Percentiles rank a stretch among this genome's conserved stretches.
phyloP scores from a whole-genome alignment of 208 protist species.

The Trypanosoma avium region DNA sequence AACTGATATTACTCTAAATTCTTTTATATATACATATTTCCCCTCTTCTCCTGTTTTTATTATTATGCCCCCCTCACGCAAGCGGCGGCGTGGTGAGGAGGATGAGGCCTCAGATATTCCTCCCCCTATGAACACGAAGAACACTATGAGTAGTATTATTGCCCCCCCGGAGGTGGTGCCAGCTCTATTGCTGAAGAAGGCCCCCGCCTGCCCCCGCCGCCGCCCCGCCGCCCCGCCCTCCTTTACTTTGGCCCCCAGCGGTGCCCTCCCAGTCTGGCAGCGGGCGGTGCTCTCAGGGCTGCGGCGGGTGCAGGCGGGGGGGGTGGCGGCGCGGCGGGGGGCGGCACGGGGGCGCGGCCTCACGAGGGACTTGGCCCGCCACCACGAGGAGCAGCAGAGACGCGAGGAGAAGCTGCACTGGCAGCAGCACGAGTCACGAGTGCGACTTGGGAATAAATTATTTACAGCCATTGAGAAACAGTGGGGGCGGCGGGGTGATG shows the following conservation, averaged over 20 bases:
- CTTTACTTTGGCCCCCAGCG: slow-evolving; percentile 37
- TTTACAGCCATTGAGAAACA: slow-evolving; percentile 32
- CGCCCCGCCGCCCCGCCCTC: slow-evolving; percentile 28
- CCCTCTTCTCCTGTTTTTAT: neutral
- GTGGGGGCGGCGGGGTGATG: slow-evolving; percentile 59
- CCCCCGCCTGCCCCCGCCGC: neutral
- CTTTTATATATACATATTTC: neutral
- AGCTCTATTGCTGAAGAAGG: no score
- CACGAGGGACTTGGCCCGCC: slow-evolving; percentile 42
- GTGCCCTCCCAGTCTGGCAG: slow-evolving; percentile 66
- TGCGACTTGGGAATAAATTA: slow-evolving; percentile 43
- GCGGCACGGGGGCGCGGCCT: slow-evolving; percentile 27
- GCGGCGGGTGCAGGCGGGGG: slow-evolving; percentile 17
- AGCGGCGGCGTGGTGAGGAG: slow-evolving; percentile 9
- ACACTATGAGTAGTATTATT: no score
- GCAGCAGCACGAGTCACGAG: slow-evolving; percentile 61
- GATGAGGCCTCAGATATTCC: neutral
- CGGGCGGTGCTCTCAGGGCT: slow-evolving; percentile 55
- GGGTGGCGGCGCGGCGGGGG: slow-evolving; percentile 25
- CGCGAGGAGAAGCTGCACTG: slow-evolving; percentile 41
- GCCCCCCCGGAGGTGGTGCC: no score
- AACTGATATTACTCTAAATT: neutral
- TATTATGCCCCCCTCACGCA: slow-evolving; percentile 2
- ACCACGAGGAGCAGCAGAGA: slow-evolving; percentile 49
- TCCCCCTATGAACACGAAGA: no score